phyloP scores from a whole-genome alignment of 441 rosid species.

The Pelargonium cotyledonis region DNA sequence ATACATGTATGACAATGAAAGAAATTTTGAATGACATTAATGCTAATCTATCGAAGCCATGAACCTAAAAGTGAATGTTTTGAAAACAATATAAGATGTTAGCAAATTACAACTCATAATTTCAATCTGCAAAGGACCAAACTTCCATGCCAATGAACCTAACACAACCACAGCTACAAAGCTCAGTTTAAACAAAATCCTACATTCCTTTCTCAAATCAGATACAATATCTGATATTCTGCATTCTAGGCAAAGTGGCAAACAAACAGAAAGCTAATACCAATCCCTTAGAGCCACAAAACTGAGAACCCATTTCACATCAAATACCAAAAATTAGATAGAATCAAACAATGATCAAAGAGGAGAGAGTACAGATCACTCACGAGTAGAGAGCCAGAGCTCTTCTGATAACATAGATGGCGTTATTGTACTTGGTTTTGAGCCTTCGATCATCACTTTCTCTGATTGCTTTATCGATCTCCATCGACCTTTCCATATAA shows the following conservation, averaged over 20 bases:
- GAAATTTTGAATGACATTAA: not conserved
- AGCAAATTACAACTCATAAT: no score
- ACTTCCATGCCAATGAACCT: not conserved
- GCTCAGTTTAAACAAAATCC: constrained; percentile 2
- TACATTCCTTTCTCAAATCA: not conserved
- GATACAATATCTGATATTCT: not conserved
- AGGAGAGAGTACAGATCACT: constrained; percentile 31
- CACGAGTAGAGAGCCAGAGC: constrained; percentile 92
- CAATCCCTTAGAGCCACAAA: constrained; percentile 9
- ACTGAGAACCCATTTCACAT: constrained; percentile 12
- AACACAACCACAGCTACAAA: not conserved
- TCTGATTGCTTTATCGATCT: constrained; percentile 78
- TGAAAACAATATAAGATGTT: no score
- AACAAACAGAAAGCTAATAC: constrained; percentile 8
- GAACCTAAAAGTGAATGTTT: no score
- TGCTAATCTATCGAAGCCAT: no score
- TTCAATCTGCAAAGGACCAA: no score
- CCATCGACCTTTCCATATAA: constrained; percentile 46
- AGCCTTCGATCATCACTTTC: constrained; percentile 86
- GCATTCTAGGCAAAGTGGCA: not conserved
- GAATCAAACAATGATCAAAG: constrained; percentile 11
- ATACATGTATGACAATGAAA: not conserved
- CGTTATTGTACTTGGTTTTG: constrained; percentile 85
- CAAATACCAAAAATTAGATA: constrained; percentile 16
- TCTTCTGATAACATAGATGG: constrained; percentile 79